phyloP scores from a whole-genome alignment of 2,329 filamentous ascomycete species.

The Paecilomyces variotii region DNA sequence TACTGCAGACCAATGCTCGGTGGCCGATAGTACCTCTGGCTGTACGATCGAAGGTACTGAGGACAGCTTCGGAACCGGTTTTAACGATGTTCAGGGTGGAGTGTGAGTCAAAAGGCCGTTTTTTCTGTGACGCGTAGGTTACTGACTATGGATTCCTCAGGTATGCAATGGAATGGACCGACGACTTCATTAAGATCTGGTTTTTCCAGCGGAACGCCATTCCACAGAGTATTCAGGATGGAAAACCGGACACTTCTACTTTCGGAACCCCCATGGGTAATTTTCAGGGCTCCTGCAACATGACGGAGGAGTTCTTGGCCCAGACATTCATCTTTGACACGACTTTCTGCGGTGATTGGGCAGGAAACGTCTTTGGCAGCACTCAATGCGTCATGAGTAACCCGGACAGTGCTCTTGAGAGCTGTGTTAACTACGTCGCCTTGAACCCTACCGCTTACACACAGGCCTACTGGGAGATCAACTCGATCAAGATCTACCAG shows the following conservation, averaged over 20 bases:
- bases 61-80: constrained; percentile 42
- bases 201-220: constrained; percentile 39
- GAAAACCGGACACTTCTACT: constrained; percentile 34
- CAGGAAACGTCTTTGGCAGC: constrained; percentile 42
- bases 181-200: constrained; percentile 42
- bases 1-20: constrained; percentile 43
- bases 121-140: neutral
- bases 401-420: constrained; percentile 53
- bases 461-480: constrained; percentile 72
- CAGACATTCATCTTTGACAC: constrained; percentile 42
- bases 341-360: constrained; percentile 50
- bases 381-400: constrained; percentile 48
- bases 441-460: constrained; percentile 60
- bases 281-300: constrained; percentile 33
- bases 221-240: constrained; percentile 36
- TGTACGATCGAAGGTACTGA: constrained; percentile 35
- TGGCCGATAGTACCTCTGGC: constrained; percentile 26
- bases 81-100: constrained; percentile 45
- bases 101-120: constrained; percentile 12
- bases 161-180: constrained; percentile 42
- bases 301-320: constrained; percentile 30
- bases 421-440: constrained; percentile 64
- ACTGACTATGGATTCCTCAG: neutral
- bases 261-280: constrained; percentile 41
- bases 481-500: constrained; percentile 58